Evolutionary conservation across 305 asterid genomes (phyloP).

Genomic region (Caryopteris hybrid): DNA sequence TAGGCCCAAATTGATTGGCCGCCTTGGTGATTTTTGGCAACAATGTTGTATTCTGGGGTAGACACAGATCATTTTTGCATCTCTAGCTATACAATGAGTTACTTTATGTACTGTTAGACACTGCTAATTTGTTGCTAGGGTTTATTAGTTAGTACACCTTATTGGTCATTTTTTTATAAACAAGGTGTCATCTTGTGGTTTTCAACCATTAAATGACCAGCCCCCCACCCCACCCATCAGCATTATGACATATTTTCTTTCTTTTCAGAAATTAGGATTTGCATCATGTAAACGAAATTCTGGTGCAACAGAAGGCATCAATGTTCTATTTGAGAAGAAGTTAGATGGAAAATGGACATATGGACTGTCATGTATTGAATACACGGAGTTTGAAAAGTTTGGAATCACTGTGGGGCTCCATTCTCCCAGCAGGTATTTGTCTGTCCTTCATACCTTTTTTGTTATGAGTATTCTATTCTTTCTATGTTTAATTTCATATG

Average conservation of each 20-base stretch:
- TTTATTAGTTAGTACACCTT: neutral
- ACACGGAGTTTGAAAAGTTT: constrained; percentile 94
- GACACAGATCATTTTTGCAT: neutral
- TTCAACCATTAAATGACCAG: too few species aligned
- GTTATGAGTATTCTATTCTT: constrained; percentile 12
- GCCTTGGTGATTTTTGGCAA: too few species aligned
- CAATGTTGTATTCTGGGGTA: neutral
- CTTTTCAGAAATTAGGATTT: constrained; percentile 88
- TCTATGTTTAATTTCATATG: neutral
- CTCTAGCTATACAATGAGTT: constrained; percentile 12
- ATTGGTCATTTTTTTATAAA: neutral
- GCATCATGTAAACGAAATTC: constrained; percentile 79
- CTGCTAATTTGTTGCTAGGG: neutral
- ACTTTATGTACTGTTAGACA: neutral
- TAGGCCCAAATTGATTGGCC: too few species aligned
- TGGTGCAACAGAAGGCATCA: constrained; percentile 98
- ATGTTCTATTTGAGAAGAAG: constrained; percentile 82
- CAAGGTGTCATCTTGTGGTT: neutral
- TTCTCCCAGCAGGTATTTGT: constrained; percentile 54
- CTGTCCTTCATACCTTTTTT: neutral
- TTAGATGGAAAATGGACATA: constrained; percentile 84
- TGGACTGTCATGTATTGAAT: constrained; percentile 91
- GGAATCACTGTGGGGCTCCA: constrained; percentile 54
- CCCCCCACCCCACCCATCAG: constrained; percentile 4
- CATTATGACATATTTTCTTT: constrained; percentile 14